Percentiles rank a stretch among this genome's conserved stretches.
phyloP scores from a whole-genome alignment of 2,329 filamentous ascomycete species.

The Trichoderma sp. region DNA sequence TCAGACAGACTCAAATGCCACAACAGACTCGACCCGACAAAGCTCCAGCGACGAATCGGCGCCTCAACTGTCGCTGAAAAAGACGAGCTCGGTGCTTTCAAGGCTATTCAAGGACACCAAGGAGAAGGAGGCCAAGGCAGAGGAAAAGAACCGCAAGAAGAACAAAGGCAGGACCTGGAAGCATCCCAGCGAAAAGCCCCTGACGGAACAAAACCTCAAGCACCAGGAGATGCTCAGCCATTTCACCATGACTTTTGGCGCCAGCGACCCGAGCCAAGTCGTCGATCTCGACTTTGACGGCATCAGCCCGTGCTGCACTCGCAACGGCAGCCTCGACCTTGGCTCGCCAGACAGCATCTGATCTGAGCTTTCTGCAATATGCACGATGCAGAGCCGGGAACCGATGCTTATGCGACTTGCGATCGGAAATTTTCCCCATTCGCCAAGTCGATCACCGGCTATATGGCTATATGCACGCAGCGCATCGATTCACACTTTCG shows the following conservation, averaged over 20 bases:
- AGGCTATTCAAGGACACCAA: conserved; percentile 30
- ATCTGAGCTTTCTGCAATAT: neutral
- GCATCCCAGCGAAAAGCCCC: conserved; percentile 45
- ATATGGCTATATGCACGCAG: conserved; percentile 6
- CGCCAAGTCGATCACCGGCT: conserved; percentile 10
- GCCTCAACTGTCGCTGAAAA: conserved; percentile 29
- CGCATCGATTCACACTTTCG: neutral
- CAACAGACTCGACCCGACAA: conserved; percentile 31
- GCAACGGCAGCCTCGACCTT: conserved; percentile 36
- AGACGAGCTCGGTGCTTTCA: conserved; percentile 30
- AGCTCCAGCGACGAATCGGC: conserved; percentile 26
- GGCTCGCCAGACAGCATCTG: conserved; percentile 21
- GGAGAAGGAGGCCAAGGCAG: conserved; percentile 23
- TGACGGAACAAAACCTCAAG: conserved; percentile 44
- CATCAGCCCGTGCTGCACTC: conserved; percentile 46
- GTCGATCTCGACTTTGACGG: conserved; percentile 35
- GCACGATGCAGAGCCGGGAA: neutral
- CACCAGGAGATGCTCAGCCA: conserved; percentile 47
- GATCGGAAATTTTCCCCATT: conserved; percentile 16
- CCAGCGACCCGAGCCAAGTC: conserved; percentile 34
- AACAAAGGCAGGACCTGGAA: conserved; percentile 27
- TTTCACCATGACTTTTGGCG: conserved; percentile 48
- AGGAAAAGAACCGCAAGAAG: conserved; percentile 31
- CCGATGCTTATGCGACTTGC: conserved; percentile 14
- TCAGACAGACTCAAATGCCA: conserved; percentile 32